Evolutionary conservation across 495 filamentous ascomycete species (phyloP), one percentile per base, ranked within the genome.

Genomic region (Penicillium arizonense): DNA sequence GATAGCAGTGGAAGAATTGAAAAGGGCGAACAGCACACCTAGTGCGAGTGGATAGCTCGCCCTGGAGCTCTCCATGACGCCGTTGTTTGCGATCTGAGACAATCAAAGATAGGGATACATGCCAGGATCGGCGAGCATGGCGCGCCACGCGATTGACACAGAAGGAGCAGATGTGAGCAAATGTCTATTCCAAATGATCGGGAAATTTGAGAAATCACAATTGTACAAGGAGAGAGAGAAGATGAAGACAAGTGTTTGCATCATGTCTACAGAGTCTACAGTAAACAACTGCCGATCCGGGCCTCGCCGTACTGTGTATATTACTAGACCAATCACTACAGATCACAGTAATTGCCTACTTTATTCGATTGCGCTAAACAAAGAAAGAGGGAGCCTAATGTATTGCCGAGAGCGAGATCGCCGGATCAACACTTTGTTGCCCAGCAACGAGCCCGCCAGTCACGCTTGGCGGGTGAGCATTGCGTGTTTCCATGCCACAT

Each of bases 1-100:
- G 28, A 90, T 73, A 20, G 74, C 66, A 49, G 77, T 61, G 56
- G 47, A 55, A 26, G 55, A 35, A 12, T 50, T 18, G 47, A 65
- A 12, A n/a, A 70, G 39, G 26, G 46, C 47, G 8, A 68, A 55
- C 23, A 59, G 44, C 13, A 57, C 50, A 41, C 51, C 46, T 38
- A 67, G 40, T 35, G 58, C 5, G 18, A 61, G 53, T 39, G 50
- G 59, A 33, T 43, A 38, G 16, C 37, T 40, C 38, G 47, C 54
- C 18, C 18, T 18, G 47, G 41, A 59, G 53, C 51, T 52, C 43
- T 59, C 52, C 63, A 67, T 67, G 39, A 38, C 51, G 54, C 37
- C 35, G 14, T 33, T 48, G 53, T 30, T 57, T 18, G 53, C 32
- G 51, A 56, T 67, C 57, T 61, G 63, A 67, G 61, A 67, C 63